phyloP scores from a whole-genome alignment of 78 protist genomes.

The Anaeramoeba flamelloides region DNA sequence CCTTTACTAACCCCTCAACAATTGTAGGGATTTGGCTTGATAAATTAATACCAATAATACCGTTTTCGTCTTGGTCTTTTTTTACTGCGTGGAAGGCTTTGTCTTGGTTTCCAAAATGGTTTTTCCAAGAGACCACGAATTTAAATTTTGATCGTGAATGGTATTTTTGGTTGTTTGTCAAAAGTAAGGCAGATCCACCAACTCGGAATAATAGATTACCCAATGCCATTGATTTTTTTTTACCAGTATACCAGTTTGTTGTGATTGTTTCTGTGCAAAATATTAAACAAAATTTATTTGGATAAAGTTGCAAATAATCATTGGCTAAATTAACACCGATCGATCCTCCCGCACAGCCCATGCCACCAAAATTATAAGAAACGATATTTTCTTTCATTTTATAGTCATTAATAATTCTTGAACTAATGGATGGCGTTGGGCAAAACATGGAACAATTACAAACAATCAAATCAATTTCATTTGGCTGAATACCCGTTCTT shows the following conservation, averaged over 20 bases:
- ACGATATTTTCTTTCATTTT: constrained; percentile 32
- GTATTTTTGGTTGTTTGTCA: constrained; percentile 10
- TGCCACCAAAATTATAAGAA: constrained; percentile 55
- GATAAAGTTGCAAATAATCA: constrained; percentile 36
- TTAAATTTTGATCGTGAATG: neutral
- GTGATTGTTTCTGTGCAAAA: constrained; percentile 67
- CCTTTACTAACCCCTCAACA: constrained; percentile 42
- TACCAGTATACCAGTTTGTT: constrained; percentile 61
- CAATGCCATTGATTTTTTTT: neutral
- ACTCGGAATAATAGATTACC: neutral
- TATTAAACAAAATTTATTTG: constrained; percentile 13
- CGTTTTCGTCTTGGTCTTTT: constrained; percentile 46
- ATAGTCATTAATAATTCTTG: constrained; percentile 38
- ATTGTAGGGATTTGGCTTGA: constrained; percentile 34
- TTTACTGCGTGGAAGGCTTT: constrained; percentile 33
- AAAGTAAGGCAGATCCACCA: constrained; percentile 74
- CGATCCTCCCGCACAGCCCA: constrained; percentile 63
- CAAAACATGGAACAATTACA: constrained; percentile 62
- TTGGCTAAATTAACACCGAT: constrained; percentile 56
- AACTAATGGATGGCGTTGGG: constrained; percentile 63
- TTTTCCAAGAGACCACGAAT: neutral
- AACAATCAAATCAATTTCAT: constrained; percentile 54
- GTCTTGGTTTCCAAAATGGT: constrained; percentile 35
- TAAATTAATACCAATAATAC: constrained; percentile 49
- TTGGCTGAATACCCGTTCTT: constrained; percentile 31